These are phyloP conservation scores for Thelonectria blattea DNA, from an alignment of 2,329 filamentous ascomycete species.

Conservation along the genomic window DNA sequence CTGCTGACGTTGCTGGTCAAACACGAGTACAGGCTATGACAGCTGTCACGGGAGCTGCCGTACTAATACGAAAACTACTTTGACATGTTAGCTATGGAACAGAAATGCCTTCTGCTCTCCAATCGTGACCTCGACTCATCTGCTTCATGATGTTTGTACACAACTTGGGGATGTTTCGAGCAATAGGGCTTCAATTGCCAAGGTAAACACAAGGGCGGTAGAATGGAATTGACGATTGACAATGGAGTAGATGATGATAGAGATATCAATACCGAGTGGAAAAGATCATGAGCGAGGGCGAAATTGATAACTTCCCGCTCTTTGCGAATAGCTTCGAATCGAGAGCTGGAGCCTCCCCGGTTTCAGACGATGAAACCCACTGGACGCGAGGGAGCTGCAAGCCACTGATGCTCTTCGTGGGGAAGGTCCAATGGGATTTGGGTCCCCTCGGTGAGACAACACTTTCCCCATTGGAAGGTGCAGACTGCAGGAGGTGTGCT, in stretches of 20 bases:
- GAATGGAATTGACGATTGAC: neutral
- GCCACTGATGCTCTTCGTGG: neutral
- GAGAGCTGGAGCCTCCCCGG: neutral
- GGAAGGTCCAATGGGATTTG: no score
- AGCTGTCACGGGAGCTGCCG: neutral
- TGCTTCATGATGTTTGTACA: neutral
- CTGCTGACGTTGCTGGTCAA: slow-evolving; percentile 81
- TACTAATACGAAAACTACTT: no score
- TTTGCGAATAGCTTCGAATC: neutral
- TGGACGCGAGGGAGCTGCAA: neutral
- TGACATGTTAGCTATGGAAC: no score
- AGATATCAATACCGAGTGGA: neutral
- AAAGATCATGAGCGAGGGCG: neutral
- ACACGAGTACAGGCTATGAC: slow-evolving; percentile 73
- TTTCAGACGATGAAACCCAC: neutral
- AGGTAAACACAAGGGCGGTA: neutral
- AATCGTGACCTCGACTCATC: no score
- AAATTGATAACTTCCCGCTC: neutral
- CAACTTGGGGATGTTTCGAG: neutral
- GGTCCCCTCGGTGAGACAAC: no score
- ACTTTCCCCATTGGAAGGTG: no score
- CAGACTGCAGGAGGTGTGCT: no score
- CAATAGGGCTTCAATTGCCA: neutral
- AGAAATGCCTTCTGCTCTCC: no score
- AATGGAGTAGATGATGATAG: neutral